Base-by-base conservation (phyloP, 768 basidiomycete genomes). In the Myochromella boudieri region DNA sequence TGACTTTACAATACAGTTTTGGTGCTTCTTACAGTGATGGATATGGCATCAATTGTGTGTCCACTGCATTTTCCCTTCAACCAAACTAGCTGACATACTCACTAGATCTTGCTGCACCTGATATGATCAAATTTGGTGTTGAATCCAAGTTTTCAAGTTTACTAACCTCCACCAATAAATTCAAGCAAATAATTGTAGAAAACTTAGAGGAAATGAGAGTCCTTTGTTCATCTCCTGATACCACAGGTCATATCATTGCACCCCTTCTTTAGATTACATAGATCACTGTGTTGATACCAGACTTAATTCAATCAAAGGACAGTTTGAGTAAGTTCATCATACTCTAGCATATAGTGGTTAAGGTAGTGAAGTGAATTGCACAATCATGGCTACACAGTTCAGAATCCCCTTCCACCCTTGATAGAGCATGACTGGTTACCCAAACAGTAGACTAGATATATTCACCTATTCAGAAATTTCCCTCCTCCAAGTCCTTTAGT, bases 21-120 rank as follows among this genome's bases (percentile, higher is more conserved):
- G 94, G 95, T 3, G 69, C 92, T 2, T 67, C 73, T 8, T 93
- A 84, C 67, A 74, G 80, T 31, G 85, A 95, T 69, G 95, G 95
- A 7, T 95, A 95, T 70, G 94, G 95, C 1, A 87, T 97, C 56
- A 95, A 91, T 62, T 97, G 93, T 93, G 61, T 58, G 87, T 74
- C 17, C 31, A 3, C 29, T 18, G 27, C 33, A 21, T 37, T 17
- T 50, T 15, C 38, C 4, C 18, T 12, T 6, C 34, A 6, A 3
- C 8, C 27, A 27, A 22, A 12, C 38, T 10, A 8, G 37, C 7
- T 31, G 2, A 17, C 24, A 9, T 36, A 22, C 39, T 24, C 44
- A 41, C 18, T 55, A 95, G 95, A 97, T 65, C 78, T 95, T 48
- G 79, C 88, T 46, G 91, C 85, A 11, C 81, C 85, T 11, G 68